Percentiles rank a stretch among this genome's conserved stretches.
phyloP scores from a whole-genome alignment of 306 rosid species.

The Prosopis cineraria region DNA sequence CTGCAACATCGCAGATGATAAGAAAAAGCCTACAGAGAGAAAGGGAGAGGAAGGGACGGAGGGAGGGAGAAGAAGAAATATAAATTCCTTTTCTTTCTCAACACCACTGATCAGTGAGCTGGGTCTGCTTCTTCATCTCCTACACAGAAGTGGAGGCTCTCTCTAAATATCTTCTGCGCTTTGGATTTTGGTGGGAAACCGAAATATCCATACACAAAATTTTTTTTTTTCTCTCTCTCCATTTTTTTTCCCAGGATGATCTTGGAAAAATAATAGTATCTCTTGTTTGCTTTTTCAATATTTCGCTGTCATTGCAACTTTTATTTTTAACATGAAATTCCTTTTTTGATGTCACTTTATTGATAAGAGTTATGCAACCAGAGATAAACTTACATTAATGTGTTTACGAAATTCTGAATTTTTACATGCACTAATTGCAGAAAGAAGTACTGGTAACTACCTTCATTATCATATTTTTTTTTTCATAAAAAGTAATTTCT shows the following conservation, averaged over 20 bases:
- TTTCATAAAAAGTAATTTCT: too few relatives aligned
- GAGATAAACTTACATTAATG: too few relatives aligned
- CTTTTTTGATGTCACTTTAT: too few relatives aligned
- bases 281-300: neutral
- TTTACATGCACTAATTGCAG: too few relatives aligned
- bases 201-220: neutral
- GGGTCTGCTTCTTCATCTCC: neutral
- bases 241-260: too few relatives aligned
- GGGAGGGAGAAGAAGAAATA: neutral
- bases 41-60: neutral
- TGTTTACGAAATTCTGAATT: too few relatives aligned
- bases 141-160: neutral
- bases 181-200: slow-evolving; percentile 29
- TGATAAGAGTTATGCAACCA: too few relatives aligned
- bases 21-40: neutral
- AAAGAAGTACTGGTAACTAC: too few relatives aligned
- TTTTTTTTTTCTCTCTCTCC: neutral
- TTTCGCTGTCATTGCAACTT: neutral
- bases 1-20: slow-evolving; percentile 55
- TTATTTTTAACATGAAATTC: neutral
- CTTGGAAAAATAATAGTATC: too few relatives aligned
- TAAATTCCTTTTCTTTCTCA: neutral
- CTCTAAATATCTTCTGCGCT: slow-evolving; percentile 8
- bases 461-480: too few relatives aligned
- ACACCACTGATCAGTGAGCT: neutral